Conservation (phyloP, 73 alveolate species). For the Tetrahymena elliotti region DNA sequence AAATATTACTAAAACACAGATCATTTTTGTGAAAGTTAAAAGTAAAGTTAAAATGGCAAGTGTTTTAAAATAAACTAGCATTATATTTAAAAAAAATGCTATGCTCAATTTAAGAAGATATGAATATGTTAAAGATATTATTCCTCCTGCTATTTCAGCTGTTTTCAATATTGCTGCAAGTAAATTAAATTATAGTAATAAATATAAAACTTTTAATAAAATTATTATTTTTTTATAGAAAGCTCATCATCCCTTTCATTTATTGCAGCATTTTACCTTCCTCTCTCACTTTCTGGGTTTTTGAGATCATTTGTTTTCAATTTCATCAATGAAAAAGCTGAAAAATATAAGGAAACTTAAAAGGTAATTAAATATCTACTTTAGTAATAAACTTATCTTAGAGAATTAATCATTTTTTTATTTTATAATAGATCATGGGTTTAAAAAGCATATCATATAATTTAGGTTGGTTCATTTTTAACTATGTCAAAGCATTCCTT, state of each 20-base stretch:
- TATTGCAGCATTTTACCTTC: not conserved
- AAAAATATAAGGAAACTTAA: constrained; percentile 22
- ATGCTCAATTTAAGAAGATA: not conserved
- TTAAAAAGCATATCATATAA: constrained; percentile 9
- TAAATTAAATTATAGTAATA: not conserved
- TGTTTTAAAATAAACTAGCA: not conserved
- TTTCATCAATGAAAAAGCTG: constrained; percentile 23
- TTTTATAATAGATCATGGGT: constrained; percentile 15
- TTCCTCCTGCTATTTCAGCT: not conserved
- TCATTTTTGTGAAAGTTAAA: not conserved
- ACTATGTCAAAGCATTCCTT: constrained; percentile 3
- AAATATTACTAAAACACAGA: not conserved
- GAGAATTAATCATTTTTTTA: not conserved
- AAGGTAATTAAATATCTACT: not conserved
- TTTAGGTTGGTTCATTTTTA: constrained; percentile 16
- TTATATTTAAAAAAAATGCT: not conserved
- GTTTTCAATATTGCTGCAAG: not conserved
- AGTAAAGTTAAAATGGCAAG: not conserved
- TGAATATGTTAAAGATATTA: not conserved
- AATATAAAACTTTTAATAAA: not conserved
- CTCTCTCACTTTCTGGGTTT: not conserved
- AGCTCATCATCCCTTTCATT: not conserved
- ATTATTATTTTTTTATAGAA: not conserved
- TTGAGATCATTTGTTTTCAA: constrained; percentile 7
- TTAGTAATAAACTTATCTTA: not conserved